A percentile compares a stretch with the other conserved stretches of the same genome.
These are phyloP conservation scores for Aspergillus fijiensis DNA, from an alignment of 2,329 filamentous ascomycete genomes.

Conservation along the genomic window DNA sequence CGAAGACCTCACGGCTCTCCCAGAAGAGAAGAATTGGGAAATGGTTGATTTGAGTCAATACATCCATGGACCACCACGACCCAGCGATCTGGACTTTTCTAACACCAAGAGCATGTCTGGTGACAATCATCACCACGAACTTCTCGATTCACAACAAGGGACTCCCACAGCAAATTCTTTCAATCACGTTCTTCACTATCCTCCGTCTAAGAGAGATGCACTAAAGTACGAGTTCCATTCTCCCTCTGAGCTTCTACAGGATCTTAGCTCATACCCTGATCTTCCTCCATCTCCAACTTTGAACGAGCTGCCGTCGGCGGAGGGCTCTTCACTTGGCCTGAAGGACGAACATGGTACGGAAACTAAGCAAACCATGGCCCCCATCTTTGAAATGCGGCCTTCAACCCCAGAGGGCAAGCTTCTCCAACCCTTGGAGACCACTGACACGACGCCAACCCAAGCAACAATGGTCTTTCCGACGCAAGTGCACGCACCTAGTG, in stretches of 20 bases:
- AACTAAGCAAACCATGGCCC: constrained; percentile 20
- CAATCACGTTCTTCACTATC: constrained; percentile 24
- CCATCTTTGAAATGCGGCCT: constrained; percentile 18
- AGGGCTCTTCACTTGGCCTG: constrained; percentile 30
- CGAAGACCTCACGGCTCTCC: constrained; percentile 38
- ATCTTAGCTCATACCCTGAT: constrained; percentile 30
- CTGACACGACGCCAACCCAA: constrained; percentile 16
- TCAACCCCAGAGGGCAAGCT: constrained; percentile 20
- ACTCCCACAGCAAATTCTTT: constrained; percentile 66
- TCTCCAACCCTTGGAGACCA: constrained; percentile 13
- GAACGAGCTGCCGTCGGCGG: constrained; percentile 30
- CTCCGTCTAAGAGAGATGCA: constrained; percentile 37
- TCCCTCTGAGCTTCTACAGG: constrained; percentile 46
- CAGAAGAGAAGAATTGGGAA: constrained; percentile 34
- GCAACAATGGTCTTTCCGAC: not conserved
- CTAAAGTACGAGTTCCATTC: constrained; percentile 49
- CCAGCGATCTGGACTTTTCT: constrained; percentile 27
- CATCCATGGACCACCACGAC: constrained; percentile 23
- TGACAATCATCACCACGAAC: constrained; percentile 41
- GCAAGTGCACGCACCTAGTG: not conserved
- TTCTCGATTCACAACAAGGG: constrained; percentile 62
- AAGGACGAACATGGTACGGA: constrained; percentile 23
- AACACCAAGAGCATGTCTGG: constrained; percentile 36
- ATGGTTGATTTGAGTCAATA: constrained; percentile 26
- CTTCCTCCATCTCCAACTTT: constrained; percentile 25